phyloP scores from a whole-genome alignment of 2,329 filamentous ascomycete genomes.

The Leptographium wingfieldii region DNA sequence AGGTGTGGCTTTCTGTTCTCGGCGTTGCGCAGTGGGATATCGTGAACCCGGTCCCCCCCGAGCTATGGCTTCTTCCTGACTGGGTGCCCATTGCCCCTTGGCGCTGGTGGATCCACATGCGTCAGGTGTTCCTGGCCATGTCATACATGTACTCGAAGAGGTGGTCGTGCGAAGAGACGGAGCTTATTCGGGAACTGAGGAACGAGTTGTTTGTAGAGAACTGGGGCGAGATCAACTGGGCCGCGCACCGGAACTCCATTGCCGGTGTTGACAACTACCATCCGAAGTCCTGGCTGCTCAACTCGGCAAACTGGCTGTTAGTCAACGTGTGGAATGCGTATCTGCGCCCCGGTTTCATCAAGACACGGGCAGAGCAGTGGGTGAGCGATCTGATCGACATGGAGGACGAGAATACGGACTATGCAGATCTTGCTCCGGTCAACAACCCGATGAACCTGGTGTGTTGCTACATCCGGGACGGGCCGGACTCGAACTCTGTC shows the following conservation, averaged over 20 bases:
- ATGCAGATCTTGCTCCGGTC: conserved; percentile 74
- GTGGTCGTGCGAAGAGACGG: conserved; percentile 66
- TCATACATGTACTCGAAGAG: conserved; percentile 75
- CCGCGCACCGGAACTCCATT: conserved; percentile 69
- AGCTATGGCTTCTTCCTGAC: conserved; percentile 85
- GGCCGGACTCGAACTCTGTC: conserved; percentile 59
- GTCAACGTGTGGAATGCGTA: conserved; percentile 72
- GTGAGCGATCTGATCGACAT: conserved; percentile 72
- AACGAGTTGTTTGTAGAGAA: conserved; percentile 74
- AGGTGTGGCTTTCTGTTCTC: conserved; percentile 83
- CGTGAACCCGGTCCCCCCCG: conserved; percentile 86
- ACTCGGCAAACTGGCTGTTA: conserved; percentile 63
- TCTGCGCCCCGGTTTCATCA: conserved; percentile 53
- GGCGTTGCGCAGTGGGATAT: conserved; percentile 81
- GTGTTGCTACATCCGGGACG: conserved; percentile 72
- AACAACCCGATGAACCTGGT: conserved; percentile 86
- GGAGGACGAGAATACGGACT: conserved; percentile 90
- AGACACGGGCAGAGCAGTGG: conserved; percentile 65
- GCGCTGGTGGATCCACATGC: conserved; percentile 98
- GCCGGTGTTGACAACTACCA: conserved; percentile 76
- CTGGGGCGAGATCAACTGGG: conserved; percentile 68
- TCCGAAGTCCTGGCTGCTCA: conserved; percentile 77
- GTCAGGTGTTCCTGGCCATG: conserved; percentile 93
- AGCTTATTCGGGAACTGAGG: conserved; percentile 58
- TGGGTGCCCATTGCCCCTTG: conserved; percentile 84